These are phyloP conservation scores for Kodamaea alishanica DNA, from an alignment of 1,139 yeast species.

Conservation along the genomic window DNA sequence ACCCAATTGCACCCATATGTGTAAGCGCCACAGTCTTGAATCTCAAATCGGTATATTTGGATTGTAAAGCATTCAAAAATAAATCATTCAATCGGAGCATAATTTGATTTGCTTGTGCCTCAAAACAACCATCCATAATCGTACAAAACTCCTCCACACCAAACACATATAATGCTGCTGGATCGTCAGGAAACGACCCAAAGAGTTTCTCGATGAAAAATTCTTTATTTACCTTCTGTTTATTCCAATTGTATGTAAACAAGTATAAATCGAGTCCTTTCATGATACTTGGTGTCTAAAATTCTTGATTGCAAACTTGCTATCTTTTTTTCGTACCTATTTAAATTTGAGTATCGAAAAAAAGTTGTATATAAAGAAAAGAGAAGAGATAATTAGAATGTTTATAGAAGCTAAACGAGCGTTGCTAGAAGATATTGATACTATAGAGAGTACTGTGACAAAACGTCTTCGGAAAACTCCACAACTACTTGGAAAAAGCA, in stretches of 20 bases:
- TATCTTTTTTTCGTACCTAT: not conserved
- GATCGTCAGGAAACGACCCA: slow-evolving; percentile 28
- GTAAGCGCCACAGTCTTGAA: slow-evolving; percentile 47
- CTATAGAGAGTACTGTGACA: slow-evolving; percentile 30
- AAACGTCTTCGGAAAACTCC: slow-evolving; percentile 34
- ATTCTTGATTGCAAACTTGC: not conserved
- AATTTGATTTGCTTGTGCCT: slow-evolving; percentile 32
- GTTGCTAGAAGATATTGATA: slow-evolving; percentile 37
- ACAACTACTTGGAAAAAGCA: slow-evolving; percentile 11
- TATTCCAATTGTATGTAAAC: slow-evolving; percentile 41
- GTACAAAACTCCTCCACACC: slow-evolving; percentile 76
- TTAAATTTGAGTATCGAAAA: not conserved
- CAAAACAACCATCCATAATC: slow-evolving; percentile 59
- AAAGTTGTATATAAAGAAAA: not conserved
- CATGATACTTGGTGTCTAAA: not conserved
- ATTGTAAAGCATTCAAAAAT: slow-evolving; percentile 38
- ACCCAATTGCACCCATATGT: slow-evolving; percentile 64
- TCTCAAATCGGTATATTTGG: slow-evolving; percentile 24
- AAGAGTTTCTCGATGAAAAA: slow-evolving; percentile 22
- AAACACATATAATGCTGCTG: slow-evolving; percentile 53
- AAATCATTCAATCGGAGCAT: slow-evolving; percentile 40
- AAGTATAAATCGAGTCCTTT: slow-evolving; percentile 22
- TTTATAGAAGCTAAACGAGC: slow-evolving; percentile 37
- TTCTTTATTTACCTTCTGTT: slow-evolving; percentile 23
- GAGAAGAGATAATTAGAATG: slow-evolving; percentile 1